Evolutionary conservation across 176 grass and related monocot genomes (phyloP), one percentile per base, ranked within the genome.

Genomic region (Ananas comosus): DNA sequence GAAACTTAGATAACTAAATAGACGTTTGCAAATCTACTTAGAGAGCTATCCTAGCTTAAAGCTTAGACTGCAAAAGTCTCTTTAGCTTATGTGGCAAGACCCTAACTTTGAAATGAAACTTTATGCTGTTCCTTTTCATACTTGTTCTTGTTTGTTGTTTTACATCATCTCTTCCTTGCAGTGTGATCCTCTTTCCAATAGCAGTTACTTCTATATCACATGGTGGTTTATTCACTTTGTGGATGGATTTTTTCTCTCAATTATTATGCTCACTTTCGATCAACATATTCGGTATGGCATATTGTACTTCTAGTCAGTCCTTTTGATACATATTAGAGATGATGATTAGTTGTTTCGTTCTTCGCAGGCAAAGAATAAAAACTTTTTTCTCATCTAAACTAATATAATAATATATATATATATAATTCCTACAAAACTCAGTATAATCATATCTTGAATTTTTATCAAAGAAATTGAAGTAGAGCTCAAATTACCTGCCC

Each of bases 161-260:
- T 48, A 5, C 64, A 42, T 28, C 33, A 47, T 42, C 16, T 59
- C 0, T 72, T 9, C 48, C 80, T 83, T 79, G 33, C 74, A 92
- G 89, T 67, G 82, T 92, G 70, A 92, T 92, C 75, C 85, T 92
- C 42, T 80, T 92, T 51, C 89, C 89, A 17, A 92, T 92, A 48
- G 82, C 89, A 51, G 76, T 92, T 53, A 92, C 89, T 92, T 92
- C 77, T 92, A 92, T 78, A 80, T 88, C 63, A 92, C 89, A 28
- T 92, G 89, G 85, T 92, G 89, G 89, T 88, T 92, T 74, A 85
- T 92, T 75, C 10, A 72, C 19, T 92, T 92, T 78, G 89, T 92
- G 48, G 89, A 92, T 68, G 86, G 86, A 9, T 88, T 92, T 80
- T n/a, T 92, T 92, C 77, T 92, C 89, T 50, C 89, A 82, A 63